Base-by-base conservation (phyloP, 257 asterid genomes). In the Lithospermum erythrorhizon region DNA sequence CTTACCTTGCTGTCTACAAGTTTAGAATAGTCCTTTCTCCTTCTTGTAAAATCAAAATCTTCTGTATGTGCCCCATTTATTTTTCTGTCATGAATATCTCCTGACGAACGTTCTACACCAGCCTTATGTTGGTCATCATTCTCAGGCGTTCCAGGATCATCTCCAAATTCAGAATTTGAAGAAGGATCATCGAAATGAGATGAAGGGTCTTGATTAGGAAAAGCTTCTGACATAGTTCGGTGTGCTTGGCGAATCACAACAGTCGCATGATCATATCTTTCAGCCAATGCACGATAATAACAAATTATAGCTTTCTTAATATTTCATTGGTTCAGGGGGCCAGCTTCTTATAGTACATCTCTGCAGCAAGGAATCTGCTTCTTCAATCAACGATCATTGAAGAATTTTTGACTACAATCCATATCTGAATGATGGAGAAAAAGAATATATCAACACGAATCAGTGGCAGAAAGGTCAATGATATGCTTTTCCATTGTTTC, bases 291-390 rank as follows among this genome's bases (percentile, higher is more conserved):
- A 48, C 99, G 97, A 72, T 93, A 93, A 29, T 97, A n/a, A n/a
- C 96, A 57, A 97, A 65, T 49, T 93, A 93, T 71, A 89, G 89
- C 59, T 93, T 97, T 77, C 89, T 97, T 10, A 93, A 95, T 69
- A 59, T 76, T 82, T 93, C 99, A 89, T 93, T 11, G 89, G 94
- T 82, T 93, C 99, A 0, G 99, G 99, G 20, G n/a, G n/a, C n/a
- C n/a, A 97, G 93, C 75, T 93, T 93, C 87, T 89, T 93, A 65
- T 89, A 93, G 71, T 93, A 93, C 99, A 93, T 93, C 64, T 93
- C 99, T 8, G 99, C 99, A 18, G 99, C 99, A 67, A 93, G 69
- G 97, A 86, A 75, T 93, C 99, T 0, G 95, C 99, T 77, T 83
- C 95, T 75, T 93, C 95, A 30, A 93, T 81, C 77, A 93, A 90